phyloP scores from a whole-genome alignment of 208 protist genomes.

The Trypanosoma platydactyli region DNA sequence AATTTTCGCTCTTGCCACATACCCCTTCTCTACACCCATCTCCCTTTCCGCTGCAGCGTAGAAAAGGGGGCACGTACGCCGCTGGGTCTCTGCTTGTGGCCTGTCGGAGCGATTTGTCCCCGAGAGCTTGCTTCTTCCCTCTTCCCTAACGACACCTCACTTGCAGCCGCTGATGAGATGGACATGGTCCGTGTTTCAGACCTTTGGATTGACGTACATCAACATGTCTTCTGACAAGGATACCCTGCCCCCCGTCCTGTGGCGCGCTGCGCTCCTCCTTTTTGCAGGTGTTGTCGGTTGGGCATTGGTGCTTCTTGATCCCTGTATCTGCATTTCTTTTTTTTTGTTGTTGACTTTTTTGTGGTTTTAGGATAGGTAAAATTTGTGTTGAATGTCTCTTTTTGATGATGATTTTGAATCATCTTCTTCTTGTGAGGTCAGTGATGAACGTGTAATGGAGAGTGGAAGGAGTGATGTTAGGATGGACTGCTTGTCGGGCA shows the following conservation, averaged over 20 bases:
- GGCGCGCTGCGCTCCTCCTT: background rate
- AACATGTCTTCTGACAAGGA: constrained; percentile 63
- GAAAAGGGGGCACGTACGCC: constrained; percentile 20
- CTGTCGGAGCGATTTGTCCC: constrained; percentile 26
- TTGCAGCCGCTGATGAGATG: constrained; percentile 47
- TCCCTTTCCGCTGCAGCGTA: background rate
- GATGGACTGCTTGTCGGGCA: no score
- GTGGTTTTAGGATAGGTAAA: background rate
- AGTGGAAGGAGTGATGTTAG: background rate
- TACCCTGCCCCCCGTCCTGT: background rate
- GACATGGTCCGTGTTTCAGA: constrained; percentile 87
- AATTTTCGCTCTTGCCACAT: background rate
- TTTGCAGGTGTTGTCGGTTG: constrained; percentile 33
- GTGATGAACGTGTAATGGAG: background rate
- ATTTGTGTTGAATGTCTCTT: constrained; percentile 25
- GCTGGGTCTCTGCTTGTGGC: constrained; percentile 6
- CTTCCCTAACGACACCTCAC: no score
- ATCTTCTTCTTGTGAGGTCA: background rate
- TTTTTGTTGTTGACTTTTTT: constrained; percentile 8
- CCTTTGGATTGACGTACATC: constrained; percentile 54
- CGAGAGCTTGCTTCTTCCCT: constrained; percentile 2
- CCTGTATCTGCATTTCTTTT: constrained; percentile 27
- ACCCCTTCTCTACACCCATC: background rate
- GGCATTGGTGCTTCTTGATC: constrained; percentile 10
- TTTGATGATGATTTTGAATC: constrained; percentile 32